A percentile compares a stretch with the other conserved stretches of the same genome.
Evolutionary conservation across 2,329 filamentous ascomycete genomes (phyloP).

Genomic region (Paraphaeosphaeria sporulosa): DNA sequence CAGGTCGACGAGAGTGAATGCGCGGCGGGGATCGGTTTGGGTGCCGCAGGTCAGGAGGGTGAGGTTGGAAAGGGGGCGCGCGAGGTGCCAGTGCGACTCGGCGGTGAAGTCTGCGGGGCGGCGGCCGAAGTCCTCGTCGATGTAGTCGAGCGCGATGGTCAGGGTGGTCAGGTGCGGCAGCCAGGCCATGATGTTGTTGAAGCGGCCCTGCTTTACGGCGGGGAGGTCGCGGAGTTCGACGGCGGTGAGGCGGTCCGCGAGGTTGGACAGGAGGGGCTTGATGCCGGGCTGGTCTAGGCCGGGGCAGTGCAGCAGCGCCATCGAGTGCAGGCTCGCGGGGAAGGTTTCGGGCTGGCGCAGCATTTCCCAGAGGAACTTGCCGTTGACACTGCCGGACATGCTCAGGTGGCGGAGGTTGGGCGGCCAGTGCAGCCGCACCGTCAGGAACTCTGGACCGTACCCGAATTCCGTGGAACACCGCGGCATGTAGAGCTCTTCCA

Average conservation of each 20-base stretch:
- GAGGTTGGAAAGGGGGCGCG: constrained; percentile 48
- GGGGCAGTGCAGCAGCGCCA: constrained; percentile 54
- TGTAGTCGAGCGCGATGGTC: constrained; percentile 57
- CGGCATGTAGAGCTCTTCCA: constrained; percentile 58
- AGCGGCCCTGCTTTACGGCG: constrained; percentile 44
- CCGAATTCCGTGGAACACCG: constrained; percentile 45
- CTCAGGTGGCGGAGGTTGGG: constrained; percentile 51
- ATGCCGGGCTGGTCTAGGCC: constrained; percentile 48
- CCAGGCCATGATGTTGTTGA: constrained; percentile 52
- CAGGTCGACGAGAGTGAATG: constrained; percentile 53
- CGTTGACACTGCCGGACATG: constrained; percentile 55
- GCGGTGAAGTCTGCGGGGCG: constrained; percentile 27
- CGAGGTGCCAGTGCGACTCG: constrained; percentile 21
- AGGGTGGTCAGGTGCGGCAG: constrained; percentile 51
- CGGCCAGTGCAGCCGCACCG: constrained; percentile 51
- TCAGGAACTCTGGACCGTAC: constrained; percentile 21
- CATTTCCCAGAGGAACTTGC: constrained; percentile 52
- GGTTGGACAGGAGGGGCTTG: constrained; percentile 45
- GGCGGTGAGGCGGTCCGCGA: constrained; percentile 41
- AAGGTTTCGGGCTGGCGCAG: constrained; percentile 38
- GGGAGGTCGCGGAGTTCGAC: constrained; percentile 53
- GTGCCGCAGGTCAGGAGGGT: constrained; percentile 51
- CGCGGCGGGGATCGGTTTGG: constrained; percentile 40
- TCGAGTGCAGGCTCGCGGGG: constrained; percentile 35
- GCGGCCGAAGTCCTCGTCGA: constrained; percentile 51